Percentiles rank a stretch among this genome's conserved stretches.
Evolutionary conservation across 106 monocot genomes (phyloP).

Genomic region (Iris macrosiphon): DNA sequence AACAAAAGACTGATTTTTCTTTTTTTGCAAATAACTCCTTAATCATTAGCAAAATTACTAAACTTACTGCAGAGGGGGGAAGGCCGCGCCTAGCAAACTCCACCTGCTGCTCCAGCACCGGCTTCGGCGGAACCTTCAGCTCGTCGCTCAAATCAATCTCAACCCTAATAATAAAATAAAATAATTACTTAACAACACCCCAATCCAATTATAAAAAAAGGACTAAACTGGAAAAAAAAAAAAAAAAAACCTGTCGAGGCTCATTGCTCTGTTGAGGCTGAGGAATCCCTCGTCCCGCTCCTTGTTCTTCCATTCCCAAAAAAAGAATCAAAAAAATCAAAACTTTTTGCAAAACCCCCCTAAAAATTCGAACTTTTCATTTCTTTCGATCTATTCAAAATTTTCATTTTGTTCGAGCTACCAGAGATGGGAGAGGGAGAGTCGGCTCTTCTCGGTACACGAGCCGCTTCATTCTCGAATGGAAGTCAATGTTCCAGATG

Average conservation of each 20-base stretch:
- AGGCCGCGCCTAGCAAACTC: conserved; percentile 72
- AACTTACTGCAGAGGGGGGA: conserved; percentile 48
- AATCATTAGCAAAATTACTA: too few relatives aligned
- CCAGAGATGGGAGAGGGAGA: conserved; percentile 1
- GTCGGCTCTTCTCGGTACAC: conserved; percentile 20
- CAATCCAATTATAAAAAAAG: neutral
- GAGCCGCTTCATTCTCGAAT: conserved; percentile 53
- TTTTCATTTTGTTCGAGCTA: neutral
- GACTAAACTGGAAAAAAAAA: neutral
- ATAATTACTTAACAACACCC: conserved; percentile 2
- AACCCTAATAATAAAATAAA: conserved; percentile 32
- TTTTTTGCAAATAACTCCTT: too few relatives aligned
- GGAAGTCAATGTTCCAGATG: conserved; percentile 99
- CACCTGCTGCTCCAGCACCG: conserved; percentile 82
- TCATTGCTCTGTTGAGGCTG: conserved; percentile 83
- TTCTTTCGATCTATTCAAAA: neutral
- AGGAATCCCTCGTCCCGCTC: conserved; percentile 65
- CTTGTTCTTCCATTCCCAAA: conserved; percentile 21
- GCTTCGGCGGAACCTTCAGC: conserved; percentile 45
- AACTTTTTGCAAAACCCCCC: too few relatives aligned
- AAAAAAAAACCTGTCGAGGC: conserved; percentile 63
- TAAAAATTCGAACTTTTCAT: neutral
- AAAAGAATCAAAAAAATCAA: neutral
- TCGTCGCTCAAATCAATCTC: conserved; percentile 84
- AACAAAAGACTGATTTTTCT: too few relatives aligned